Percentiles rank a stretch among this genome's conserved stretches.
Conservation (phyloP, 177 flowering plant genomes). For the Vitis hybrid region DNA sequence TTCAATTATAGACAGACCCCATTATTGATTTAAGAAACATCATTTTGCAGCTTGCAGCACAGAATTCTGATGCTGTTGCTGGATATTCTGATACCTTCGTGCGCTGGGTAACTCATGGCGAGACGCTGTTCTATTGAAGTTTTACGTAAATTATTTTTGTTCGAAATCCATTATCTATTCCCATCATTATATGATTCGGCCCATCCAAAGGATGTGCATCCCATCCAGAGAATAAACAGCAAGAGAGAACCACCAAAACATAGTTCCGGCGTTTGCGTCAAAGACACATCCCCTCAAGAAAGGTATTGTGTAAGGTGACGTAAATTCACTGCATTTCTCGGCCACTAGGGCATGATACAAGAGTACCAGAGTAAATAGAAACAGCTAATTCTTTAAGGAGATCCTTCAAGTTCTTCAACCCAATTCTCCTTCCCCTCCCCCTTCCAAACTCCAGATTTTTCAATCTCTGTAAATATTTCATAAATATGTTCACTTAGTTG, state of each 20-base stretch:
- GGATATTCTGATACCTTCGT: slow-evolving; percentile 37
- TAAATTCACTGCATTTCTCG: slow-evolving; percentile 5
- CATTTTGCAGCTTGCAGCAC: neutral
- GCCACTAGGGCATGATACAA: slow-evolving; percentile 8
- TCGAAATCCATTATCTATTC: slow-evolving; percentile 10
- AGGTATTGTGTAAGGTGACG: slow-evolving; percentile 5
- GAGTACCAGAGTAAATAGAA: slow-evolving; percentile 18
- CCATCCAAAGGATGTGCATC: slow-evolving; percentile 51
- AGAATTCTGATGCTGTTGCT: neutral
- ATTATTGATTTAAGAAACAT: neutral
- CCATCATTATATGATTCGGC: slow-evolving; percentile 14
- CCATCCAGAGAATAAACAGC: slow-evolving; percentile 6
- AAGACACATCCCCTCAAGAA: slow-evolving; percentile 10
- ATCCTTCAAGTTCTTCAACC: slow-evolving; percentile 10
- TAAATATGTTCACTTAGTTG: neutral
- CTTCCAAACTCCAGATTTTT: neutral
- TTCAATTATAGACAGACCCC: neutral
- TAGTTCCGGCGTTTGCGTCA: neutral
- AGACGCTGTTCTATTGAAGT: slow-evolving; percentile 28
- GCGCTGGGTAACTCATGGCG: slow-evolving; percentile 42
- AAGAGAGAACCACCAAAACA: neutral
- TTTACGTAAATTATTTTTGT: neutral
- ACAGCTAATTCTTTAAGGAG: slow-evolving; percentile 25
- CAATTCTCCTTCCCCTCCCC: neutral
- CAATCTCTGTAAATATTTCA: slow-evolving; percentile 24